Evolutionary conservation across 1,284 basidiomycete genomes (phyloP).

Genomic region (Ustilago tritici): DNA sequence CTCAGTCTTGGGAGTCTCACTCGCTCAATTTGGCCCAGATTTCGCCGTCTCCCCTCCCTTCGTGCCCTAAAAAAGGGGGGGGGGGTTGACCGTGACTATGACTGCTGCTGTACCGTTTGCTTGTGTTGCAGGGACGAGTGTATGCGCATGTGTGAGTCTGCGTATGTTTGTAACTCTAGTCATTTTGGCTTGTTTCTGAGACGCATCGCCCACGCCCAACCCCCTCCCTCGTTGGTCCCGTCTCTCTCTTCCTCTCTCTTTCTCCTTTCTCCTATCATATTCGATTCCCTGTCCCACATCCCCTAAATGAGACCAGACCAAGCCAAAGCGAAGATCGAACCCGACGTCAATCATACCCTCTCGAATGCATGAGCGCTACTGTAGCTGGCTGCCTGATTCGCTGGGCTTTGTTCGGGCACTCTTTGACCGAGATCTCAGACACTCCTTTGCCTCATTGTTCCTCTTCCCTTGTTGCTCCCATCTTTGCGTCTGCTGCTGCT

Average conservation of each 20-base stretch:
- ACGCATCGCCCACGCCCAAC: background rate
- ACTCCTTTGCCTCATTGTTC: background rate
- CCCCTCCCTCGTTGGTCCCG: background rate
- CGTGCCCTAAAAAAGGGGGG: background rate
- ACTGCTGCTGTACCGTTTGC: conserved; percentile 1
- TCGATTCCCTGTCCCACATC: too few species aligned
- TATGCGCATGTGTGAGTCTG: background rate
- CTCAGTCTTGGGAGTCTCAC: background rate
- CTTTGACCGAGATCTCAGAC: conserved; percentile 4
- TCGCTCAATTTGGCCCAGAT: background rate
- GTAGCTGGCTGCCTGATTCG: background rate
- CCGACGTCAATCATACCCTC: background rate
- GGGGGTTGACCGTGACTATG: background rate
- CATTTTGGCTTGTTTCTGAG: background rate
- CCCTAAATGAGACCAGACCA: background rate
- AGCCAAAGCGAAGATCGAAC: background rate
- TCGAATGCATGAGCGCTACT: too few species aligned
- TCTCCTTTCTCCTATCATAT: background rate
- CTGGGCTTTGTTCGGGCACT: background rate
- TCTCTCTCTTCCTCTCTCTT: background rate
- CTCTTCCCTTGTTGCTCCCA: background rate
- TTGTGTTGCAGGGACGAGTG: background rate
- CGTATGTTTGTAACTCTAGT: conserved; percentile 6
- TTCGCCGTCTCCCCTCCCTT: background rate
- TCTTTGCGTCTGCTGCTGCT: background rate